Conservation (phyloP, 306 rosid species). For the Adenanthera pavonina region DNA sequence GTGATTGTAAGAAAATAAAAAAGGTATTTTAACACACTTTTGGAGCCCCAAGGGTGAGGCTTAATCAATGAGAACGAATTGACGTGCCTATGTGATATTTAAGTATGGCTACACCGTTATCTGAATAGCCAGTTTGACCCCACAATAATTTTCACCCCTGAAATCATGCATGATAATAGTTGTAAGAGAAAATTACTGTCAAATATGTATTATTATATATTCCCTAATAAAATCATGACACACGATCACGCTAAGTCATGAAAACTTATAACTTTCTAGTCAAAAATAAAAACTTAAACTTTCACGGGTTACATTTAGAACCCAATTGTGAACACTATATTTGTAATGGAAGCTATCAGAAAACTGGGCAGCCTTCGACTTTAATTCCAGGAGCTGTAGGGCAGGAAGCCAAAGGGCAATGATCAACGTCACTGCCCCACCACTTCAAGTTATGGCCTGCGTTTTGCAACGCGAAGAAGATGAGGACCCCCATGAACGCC, state of each 20-base stretch:
- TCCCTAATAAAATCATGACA: neutral
- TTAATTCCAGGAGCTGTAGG: constrained; percentile 87
- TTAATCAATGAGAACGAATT: too few species aligned
- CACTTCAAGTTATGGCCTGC: constrained; percentile 64
- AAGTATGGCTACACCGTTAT: too few species aligned
- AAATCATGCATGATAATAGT: too few species aligned
- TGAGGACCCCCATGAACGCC: constrained; percentile 90
- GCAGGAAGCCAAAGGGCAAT: constrained; percentile 89
- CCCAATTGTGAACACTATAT: neutral
- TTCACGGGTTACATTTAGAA: neutral
- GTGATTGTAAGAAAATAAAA: too few species aligned
- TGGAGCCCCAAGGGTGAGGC: too few species aligned
- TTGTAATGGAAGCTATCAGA: constrained; percentile 31
- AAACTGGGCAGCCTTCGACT: constrained; percentile 84
- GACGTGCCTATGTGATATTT: too few species aligned
- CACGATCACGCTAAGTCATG: neutral
- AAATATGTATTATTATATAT: neutral
- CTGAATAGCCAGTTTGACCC: too few species aligned
- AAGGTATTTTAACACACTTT: too few species aligned
- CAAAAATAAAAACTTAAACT: neutral
- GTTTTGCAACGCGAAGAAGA: constrained; percentile 85
- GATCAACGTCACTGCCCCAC: constrained; percentile 90
- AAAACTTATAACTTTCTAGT: too few species aligned
- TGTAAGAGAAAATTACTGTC: neutral
- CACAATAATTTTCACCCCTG: too few species aligned